Evolutionary conservation across 805 yeast genomes (phyloP).

Genomic region (Lipomyces anomalus): DNA sequence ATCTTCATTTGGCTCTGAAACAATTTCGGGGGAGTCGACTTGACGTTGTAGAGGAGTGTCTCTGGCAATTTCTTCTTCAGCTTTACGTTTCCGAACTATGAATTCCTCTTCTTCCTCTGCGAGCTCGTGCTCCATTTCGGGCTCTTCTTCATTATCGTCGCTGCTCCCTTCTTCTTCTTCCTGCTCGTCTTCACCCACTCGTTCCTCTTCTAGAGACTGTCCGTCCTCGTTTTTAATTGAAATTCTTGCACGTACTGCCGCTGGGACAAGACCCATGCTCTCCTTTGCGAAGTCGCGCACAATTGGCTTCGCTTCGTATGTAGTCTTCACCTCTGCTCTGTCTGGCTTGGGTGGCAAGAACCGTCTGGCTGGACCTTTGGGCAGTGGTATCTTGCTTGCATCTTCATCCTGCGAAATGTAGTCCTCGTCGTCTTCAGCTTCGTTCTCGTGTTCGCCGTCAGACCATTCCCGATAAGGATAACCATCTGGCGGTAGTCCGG

Average conservation of each 20-base stretch:
- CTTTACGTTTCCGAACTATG: not conserved
- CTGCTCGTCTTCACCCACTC: not conserved
- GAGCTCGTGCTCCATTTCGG: not conserved
- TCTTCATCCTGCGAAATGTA: conserved; percentile 1
- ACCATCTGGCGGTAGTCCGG: conserved; percentile 25
- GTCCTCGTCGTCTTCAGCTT: conserved; percentile 2
- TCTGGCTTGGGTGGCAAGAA: not conserved
- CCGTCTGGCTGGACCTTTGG: conserved; percentile 21
- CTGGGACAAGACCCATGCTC: conserved; percentile 23
- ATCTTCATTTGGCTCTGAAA: too few species aligned
- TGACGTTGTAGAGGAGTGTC: not conserved
- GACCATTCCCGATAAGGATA: conserved; percentile 18
- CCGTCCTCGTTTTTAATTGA: not conserved
- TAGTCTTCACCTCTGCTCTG: conserved; percentile 3
- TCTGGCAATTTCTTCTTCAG: not conserved
- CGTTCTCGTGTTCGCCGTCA: conserved; percentile 6
- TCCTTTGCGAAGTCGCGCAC: conserved; percentile 25
- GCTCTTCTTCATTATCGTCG: too few species aligned
- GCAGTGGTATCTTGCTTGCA: conserved; percentile 24
- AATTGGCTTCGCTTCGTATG: conserved; percentile 28
- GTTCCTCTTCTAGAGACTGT: not conserved
- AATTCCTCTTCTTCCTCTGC: not conserved
- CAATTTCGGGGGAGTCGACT: too few species aligned
- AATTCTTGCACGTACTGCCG: conserved; percentile 14
- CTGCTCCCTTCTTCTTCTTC: conserved; percentile 1